Base-by-base conservation (phyloP, 2,329 filamentous ascomycete species). In the Ophiocordyceps robertsii region DNA sequence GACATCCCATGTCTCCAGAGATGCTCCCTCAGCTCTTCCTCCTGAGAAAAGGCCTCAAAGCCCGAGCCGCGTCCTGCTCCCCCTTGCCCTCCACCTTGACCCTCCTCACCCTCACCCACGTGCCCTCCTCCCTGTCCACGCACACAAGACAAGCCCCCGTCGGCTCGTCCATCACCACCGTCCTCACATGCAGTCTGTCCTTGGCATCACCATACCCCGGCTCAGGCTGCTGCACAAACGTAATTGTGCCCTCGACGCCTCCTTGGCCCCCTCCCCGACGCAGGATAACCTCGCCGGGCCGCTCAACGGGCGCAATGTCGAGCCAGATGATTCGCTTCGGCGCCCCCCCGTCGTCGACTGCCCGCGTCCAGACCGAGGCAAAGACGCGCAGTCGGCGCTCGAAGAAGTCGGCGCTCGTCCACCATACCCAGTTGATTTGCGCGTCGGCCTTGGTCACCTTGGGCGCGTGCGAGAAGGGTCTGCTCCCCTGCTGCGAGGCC, bases 381-480 rank as follows among this genome's bases (percentile, higher is more conserved):
- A 90, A 63, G 0, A 81, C 78, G 9, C 72, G 68, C 40, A 74
- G 64, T 6, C 74, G 69, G 6, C 72, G 66, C 6, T 64, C 55
- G 14, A 89, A 69, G 1, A 75, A 68, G 3, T 66, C 60, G n/a
- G 68, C 62, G 1, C 64, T 63, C 1, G 63, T 63, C 68, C 75
- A 77, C 4, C 49, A 38, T 1, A 37, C 37, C 71, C 81, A 86
- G 46, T 79, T 62, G 8, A 94, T 61, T 45, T 77, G 72, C 2
- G 68, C 64, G 51, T 90, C 77, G 6, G 69, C 61, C 43, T 80
- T 73, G 1, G 63, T 75, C 46, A 95, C 75, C 56, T 95, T 95
- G 1, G 77, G 75, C 1, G 90, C 90, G 53, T 82, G 73, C 24
- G 43, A 44, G 3, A 59, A 51, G 12, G 38, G 38, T 24, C 38